phyloP scores from a whole-genome alignment of 2,329 filamentous ascomycete genomes.

The Alternaria ethzedia region DNA sequence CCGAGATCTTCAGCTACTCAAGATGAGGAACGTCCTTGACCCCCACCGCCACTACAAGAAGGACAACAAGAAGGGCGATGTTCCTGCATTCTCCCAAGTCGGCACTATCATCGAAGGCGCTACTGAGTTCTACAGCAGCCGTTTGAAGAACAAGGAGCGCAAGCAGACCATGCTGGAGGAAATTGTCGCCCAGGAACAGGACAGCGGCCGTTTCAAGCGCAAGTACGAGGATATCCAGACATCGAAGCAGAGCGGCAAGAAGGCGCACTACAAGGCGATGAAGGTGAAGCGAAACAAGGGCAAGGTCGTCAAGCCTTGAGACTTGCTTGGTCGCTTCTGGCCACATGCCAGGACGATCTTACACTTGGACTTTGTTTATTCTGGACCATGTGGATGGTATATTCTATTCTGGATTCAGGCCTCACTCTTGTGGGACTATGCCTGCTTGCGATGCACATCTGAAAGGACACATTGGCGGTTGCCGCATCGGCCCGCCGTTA shows the following conservation, averaged over 20 bases:
- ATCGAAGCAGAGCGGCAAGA: slow-evolving; percentile 85
- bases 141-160: slow-evolving; percentile 84
- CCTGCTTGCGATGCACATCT: neutral
- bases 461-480: neutral
- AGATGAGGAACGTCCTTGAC: slow-evolving; percentile 88
- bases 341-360: neutral
- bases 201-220: slow-evolving; percentile 75
- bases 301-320: slow-evolving; percentile 45
- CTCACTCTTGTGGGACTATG: neutral
- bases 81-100: slow-evolving; percentile 85
- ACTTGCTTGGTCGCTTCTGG: neutral
- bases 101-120: slow-evolving; percentile 88
- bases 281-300: slow-evolving; percentile 62
- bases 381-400: neutral
- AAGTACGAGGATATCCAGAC: slow-evolving; percentile 88
- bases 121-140: slow-evolving; percentile 82
- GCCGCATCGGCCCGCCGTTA: neutral
- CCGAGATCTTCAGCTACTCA: slow-evolving; percentile 85
- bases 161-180: slow-evolving; percentile 89
- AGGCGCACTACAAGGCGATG: slow-evolving; percentile 83
- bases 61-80: slow-evolving; percentile 70
- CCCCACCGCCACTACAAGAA: slow-evolving; percentile 93
- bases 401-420: neutral
- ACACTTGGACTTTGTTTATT: neutral
- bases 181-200: slow-evolving; percentile 71